Evolutionary conservation across 2,329 filamentous ascomycete genomes (phyloP).

Genomic region (Exophiala calicioides): DNA sequence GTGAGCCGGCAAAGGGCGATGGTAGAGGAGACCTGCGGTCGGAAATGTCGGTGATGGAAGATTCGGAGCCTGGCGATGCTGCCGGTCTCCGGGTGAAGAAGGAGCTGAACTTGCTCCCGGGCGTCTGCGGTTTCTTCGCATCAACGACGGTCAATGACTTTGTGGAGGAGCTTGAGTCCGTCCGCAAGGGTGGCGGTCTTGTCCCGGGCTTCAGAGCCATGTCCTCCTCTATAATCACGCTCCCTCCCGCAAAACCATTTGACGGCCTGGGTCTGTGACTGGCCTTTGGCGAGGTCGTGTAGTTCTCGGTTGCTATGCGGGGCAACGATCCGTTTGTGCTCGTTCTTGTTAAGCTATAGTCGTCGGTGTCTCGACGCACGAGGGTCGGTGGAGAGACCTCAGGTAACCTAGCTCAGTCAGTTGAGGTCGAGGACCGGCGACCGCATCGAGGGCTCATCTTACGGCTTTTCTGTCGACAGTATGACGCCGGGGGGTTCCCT

Average conservation of each 20-base stretch:
- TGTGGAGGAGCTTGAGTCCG: conserved; percentile 42
- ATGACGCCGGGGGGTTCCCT: conserved; percentile 8
- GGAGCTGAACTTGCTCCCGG: conserved; percentile 60
- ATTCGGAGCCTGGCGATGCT: conserved; percentile 58
- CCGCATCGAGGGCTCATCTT: conserved; percentile 2
- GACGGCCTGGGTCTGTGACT: conserved; percentile 9
- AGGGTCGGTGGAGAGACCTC: conserved; percentile 3
- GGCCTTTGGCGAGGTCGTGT: conserved; percentile 5
- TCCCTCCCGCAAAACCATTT: conserved; percentile 21
- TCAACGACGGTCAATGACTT: conserved; percentile 40
- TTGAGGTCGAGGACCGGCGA: conserved; percentile 1
- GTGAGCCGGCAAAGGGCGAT: conserved; percentile 52
- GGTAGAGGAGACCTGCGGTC: conserved; percentile 61
- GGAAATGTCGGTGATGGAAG: conserved; percentile 64
- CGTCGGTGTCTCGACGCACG: conserved; percentile 1
- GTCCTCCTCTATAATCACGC: conserved; percentile 23
- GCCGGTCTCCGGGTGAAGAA: conserved; percentile 68
- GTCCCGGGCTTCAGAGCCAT: conserved; percentile 48
- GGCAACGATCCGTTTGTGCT: conserved; percentile 14
- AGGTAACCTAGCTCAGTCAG: conserved; percentile 10
- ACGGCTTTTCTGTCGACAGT: conserved; percentile 11
- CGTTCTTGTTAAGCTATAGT: conserved; percentile 5
- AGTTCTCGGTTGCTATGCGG: conserved; percentile 2
- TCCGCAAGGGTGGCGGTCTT: conserved; percentile 47
- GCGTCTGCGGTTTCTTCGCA: conserved; percentile 50